A percentile compares a stretch with the other conserved stretches of the same genome.
phyloP scores from a whole-genome alignment of 129 eudicot genomes.

The Glebionis coronaria region DNA sequence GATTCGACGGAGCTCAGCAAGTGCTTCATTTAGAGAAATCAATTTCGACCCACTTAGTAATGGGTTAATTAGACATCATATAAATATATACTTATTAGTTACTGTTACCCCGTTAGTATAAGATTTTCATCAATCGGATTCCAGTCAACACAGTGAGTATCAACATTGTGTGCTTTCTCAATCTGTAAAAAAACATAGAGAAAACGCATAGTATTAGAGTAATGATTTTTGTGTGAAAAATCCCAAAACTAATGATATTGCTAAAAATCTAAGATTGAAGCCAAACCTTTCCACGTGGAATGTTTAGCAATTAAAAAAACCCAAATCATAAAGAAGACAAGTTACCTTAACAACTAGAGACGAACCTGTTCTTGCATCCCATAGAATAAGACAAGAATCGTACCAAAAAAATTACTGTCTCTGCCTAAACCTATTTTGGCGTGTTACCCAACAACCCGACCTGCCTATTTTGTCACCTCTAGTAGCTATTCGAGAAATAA shows the following conservation, averaged over 20 bases:
- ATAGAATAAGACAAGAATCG: slow-evolving; percentile 89
- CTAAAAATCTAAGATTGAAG: not conserved
- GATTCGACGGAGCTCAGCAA: not conserved
- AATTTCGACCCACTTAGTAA: not conserved
- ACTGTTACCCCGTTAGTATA: slow-evolving; percentile 79
- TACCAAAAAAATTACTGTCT: no score
- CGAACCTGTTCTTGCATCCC: slow-evolving; percentile 88
- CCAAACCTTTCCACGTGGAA: not conserved
- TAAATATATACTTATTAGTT: not conserved
- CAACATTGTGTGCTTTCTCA: slow-evolving; percentile 94
- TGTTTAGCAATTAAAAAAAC: not conserved
- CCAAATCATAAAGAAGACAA: not conserved
- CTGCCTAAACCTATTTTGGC: no score
- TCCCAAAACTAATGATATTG: not conserved
- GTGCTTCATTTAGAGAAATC: not conserved
- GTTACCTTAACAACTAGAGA: slow-evolving; percentile 71
- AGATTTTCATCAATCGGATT: slow-evolving; percentile 72
- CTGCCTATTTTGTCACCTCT: no score
- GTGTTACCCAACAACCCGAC: no score
- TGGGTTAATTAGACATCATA: not conserved
- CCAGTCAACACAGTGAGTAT: slow-evolving; percentile 98
- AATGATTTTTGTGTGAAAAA: not conserved
- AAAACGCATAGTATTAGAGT: no score
- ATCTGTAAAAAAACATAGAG: slow-evolving; percentile 45
- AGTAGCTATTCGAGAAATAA: no score